These are phyloP conservation scores for Amylostereum chailletii DNA, from an alignment of 1,284 basidiomycete species.

Conservation along the genomic window DNA sequence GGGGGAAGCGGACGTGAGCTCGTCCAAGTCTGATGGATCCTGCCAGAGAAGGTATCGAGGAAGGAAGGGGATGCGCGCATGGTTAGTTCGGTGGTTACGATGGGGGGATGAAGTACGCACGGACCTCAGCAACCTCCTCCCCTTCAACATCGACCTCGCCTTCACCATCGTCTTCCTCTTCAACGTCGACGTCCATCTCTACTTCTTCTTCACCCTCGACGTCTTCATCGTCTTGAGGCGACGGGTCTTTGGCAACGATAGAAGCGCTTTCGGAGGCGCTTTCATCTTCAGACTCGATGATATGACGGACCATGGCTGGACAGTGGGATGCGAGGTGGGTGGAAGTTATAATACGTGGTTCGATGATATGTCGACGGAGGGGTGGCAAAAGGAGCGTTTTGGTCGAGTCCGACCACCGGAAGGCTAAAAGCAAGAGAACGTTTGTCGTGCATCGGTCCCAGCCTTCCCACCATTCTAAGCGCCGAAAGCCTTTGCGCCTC, in stretches of 20 bases:
- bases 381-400: not conserved
- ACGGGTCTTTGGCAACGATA: not conserved
- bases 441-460: no score
- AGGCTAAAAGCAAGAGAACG: no score
- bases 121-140: conserved; percentile 9
- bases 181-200: conserved; percentile 1
- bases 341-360: not conserved
- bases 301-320: not conserved
- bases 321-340: not conserved
- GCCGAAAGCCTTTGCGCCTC: not conserved
- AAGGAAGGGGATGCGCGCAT: not conserved
- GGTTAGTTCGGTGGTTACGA: no score
- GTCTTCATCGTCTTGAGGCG: conserved; percentile 15
- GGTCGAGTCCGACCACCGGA: no score
- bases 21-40: conserved; percentile 27
- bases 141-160: conserved; percentile 11
- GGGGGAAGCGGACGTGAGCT: conserved; percentile 22
- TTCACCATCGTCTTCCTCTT: conserved; percentile 5
- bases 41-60: not conserved
- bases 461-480: not conserved
- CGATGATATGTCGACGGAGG: not conserved
- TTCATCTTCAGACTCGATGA: not conserved
- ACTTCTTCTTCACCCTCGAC: conserved; percentile 17
- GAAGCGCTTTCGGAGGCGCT: not conserved
- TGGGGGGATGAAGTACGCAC: no score